These are phyloP conservation scores for Penicillium canariense DNA, from an alignment of 495 filamentous ascomycete species.

Conservation along the genomic window DNA sequence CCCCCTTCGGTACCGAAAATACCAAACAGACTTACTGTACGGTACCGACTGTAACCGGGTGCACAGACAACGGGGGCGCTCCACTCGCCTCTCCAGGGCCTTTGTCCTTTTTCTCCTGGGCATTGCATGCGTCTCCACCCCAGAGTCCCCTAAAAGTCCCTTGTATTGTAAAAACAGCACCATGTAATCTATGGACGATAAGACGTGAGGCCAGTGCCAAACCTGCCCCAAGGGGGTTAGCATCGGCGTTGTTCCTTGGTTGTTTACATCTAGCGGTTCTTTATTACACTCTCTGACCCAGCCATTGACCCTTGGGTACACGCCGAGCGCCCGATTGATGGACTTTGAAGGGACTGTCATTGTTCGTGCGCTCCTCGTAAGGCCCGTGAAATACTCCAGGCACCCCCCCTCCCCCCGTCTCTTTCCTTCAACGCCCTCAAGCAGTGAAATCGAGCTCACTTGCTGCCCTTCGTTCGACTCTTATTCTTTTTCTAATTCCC, in stretches of 20 bases:
- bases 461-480: constrained; percentile 11
- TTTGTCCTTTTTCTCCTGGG: neutral
- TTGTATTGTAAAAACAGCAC: neutral
- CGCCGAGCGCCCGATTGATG: neutral
- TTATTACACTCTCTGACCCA: neutral
- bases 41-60: neutral
- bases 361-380: neutral
- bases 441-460: constrained; percentile 8
- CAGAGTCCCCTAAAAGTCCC: neutral
- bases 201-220: neutral
- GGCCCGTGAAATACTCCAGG: constrained; percentile 1
- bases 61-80: neutral
- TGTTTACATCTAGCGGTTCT: neutral
- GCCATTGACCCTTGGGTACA: no score
- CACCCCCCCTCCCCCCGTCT: neutral
- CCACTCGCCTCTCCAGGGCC: no score
- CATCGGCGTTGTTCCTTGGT: neutral
- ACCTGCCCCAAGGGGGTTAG: neutral
- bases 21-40: neutral
- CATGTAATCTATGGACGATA: neutral
- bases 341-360: neutral
- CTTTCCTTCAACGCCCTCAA: neutral
- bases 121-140: neutral
- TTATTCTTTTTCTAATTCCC: constrained; percentile 10
- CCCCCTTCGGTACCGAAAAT: neutral